Base-by-base conservation (phyloP, 2,329 filamentous ascomycete species). In the Aspergillus fumigatiaffinis region DNA sequence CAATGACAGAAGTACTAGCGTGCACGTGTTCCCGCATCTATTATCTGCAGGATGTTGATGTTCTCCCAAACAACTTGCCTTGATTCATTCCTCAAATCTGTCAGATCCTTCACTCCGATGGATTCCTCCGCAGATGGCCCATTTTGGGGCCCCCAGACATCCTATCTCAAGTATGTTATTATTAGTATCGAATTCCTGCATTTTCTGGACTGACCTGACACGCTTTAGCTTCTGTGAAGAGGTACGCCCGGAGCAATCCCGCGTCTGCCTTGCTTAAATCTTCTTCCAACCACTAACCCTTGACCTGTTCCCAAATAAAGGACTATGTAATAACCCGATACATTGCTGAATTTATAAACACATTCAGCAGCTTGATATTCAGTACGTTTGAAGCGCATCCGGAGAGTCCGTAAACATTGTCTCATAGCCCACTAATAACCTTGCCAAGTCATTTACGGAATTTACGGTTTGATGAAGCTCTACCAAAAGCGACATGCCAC, bases 321-420 rank as follows among this genome's bases (percentile, higher is more conserved):
- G 68, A 72, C 56, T 79, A 79, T 66, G 68, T 74, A 8, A 63
- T 79, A 12, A 79, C 77, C 8, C 66, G 73, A 21, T 79, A 76
- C 32, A 66, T 79, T 21, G 77, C 75, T 4, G 77, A 79, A 51
- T 78, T 79, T 41, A 73, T 79, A 61, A 79, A 79, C 57, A 78
- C 76, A 0, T 59, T 78, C 1, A 78, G 76, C 55, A 79, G 76
- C 53, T 59, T 76, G 0, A 61, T 71, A 3, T 79, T 73, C 47
- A 62, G 69, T 70, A 52, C n/a, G 65, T 60, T 35, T 21, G 14
- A 35, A 1, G 32, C 35, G 12, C 5, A 17, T 17, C 14, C 32
- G 5, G 14, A 6, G 32, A 38, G 5, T 17, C 32, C 5, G 14
- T 17, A 38, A 17, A 7, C 5, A 35, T 17, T 35, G 14, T 7